Evolutionary conservation across 2,329 filamentous ascomycete genomes (phyloP), one percentile per base, ranked within the genome.

Genomic region (Raffaelea ambrosiae): DNA sequence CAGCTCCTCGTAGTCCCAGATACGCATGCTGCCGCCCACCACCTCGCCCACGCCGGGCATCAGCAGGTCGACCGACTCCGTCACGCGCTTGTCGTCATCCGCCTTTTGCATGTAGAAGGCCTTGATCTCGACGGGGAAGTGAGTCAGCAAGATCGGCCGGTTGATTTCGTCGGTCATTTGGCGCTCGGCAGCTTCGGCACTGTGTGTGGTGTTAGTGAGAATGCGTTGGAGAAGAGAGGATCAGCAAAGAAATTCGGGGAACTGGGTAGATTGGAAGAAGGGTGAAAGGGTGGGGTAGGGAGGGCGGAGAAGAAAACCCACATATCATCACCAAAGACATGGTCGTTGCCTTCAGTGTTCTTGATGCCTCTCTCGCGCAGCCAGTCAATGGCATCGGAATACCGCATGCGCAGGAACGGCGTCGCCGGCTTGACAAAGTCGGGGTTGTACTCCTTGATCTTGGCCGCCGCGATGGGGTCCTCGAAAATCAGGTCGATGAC

Each of bases 61-160:
- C 55, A 84, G 64, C 44, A 76, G 73, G 61, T 98, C 93, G 14
- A 97, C 91, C 53, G 82, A 88, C 74, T 98, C 91, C 0, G 93
- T 98, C 23, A 96, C 88, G 22, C 90, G 79, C 26, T 68, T 71
- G 62, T 98, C 93, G 26, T 77, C 68, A 40, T 76, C 73, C 58
- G 91, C 93, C 69, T 85, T 90, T 69, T 90, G 84, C 93, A 98
- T 98, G 77, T 98, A 98, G 67, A 98, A 98, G 1, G 93, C 86
- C 76, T 98, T 98, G 76, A 98, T 95, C 71, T 91, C 88, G 51
- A 83, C 83, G 19, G 93, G 93, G 80, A 98, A 98, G 70, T 97
- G 91, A 3, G 91, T 97, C 39, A 58, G 53, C 31, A 58, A 50
- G 66, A 98, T 95, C 53, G 93, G 93, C 47, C 81, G 74, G 81